Percentiles rank a stretch among this genome's conserved stretches.
These are phyloP conservation scores for Lasiosphaeria ovina DNA, from an alignment of 495 filamentous ascomycete genomes.

Conservation along the genomic window DNA sequence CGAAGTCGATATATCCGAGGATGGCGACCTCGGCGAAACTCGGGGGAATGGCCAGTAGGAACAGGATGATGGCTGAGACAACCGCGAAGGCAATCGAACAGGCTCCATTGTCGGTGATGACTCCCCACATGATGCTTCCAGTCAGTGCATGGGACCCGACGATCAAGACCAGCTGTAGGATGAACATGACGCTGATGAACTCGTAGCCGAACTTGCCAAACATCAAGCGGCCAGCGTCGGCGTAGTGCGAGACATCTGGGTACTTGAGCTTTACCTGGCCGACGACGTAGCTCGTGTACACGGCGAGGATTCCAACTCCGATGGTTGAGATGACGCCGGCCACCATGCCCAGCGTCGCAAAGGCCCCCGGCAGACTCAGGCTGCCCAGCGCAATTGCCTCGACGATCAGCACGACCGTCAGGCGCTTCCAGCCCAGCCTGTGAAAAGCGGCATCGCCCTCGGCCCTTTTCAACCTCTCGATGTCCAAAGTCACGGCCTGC, in stretches of 20 bases:
- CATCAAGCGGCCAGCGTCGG: conserved; percentile 67
- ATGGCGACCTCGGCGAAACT: conserved; percentile 58
- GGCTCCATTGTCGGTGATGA: conserved; percentile 58
- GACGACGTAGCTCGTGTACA: conserved; percentile 76
- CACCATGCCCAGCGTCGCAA: conserved; percentile 63
- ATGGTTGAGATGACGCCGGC: conserved; percentile 57
- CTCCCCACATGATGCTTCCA: conserved; percentile 69
- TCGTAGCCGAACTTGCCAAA: conserved; percentile 63
- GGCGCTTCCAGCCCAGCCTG: conserved; percentile 48
- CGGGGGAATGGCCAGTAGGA: conserved; percentile 60
- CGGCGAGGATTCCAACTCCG: conserved; percentile 61
- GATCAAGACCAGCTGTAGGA: conserved; percentile 70
- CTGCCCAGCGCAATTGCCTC: conserved; percentile 73
- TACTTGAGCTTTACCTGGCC: conserved; percentile 72
- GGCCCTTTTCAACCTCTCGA: conserved; percentile 38
- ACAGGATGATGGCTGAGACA: conserved; percentile 61
- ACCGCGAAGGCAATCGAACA: conserved; percentile 69
- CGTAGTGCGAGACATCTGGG: conserved; percentile 70
- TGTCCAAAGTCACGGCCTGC: not conserved
- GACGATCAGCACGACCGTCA: conserved; percentile 62
- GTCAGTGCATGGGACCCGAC: conserved; percentile 74
- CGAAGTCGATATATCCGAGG: conserved; percentile 57
- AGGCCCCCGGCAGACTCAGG: conserved; percentile 62
- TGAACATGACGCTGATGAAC: conserved; percentile 60
- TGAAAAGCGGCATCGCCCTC: conserved; percentile 42